Conservation (phyloP, 139 green algal genomes). For the Eudorina sp. region DNA sequence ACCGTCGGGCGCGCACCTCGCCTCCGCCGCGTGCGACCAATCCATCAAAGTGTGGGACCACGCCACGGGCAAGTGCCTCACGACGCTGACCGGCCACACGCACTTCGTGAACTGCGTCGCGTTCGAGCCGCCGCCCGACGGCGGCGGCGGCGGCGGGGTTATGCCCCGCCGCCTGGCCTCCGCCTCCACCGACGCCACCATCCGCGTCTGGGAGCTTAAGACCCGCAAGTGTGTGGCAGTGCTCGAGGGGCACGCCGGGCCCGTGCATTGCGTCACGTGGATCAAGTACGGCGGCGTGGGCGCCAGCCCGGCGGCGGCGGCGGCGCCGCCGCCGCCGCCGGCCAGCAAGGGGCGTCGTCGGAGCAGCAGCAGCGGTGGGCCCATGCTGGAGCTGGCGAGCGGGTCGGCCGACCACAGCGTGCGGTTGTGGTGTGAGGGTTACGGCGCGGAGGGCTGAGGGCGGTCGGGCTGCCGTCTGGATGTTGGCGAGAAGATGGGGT, state of each 20-base stretch:
- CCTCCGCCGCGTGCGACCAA: not conserved
- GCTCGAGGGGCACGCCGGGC: conserved; percentile 1
- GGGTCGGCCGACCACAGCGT: conserved; percentile 3
- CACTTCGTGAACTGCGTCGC: not conserved
- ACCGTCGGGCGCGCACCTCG: not conserved
- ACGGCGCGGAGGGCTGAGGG: not conserved
- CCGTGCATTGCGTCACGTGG: conserved; percentile 4
- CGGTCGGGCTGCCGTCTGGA: too few species aligned
- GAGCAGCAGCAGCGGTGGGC: not conserved
- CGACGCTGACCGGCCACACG: not conserved
- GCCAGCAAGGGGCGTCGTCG: too few species aligned
- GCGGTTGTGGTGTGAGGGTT: conserved; percentile 16
- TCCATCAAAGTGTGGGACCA: not conserved
- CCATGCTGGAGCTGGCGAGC: not conserved
- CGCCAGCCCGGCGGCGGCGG: not conserved
- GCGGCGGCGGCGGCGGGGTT: not conserved
- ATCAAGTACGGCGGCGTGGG: not conserved
- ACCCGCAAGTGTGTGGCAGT: not conserved
- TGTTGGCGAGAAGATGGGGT: too few species aligned
- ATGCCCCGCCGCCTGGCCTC: not conserved
- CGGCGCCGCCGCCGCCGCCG: too few species aligned
- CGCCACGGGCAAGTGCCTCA: not conserved
- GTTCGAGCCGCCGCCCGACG: not conserved
- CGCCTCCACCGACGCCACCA: not conserved
- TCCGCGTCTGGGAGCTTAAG: conserved; percentile 11